Percentiles rank a stretch among this genome's conserved stretches.
phyloP scores from a whole-genome alignment of 768 basidiomycete genomes.

The Steccherinum ochraceum region DNA sequence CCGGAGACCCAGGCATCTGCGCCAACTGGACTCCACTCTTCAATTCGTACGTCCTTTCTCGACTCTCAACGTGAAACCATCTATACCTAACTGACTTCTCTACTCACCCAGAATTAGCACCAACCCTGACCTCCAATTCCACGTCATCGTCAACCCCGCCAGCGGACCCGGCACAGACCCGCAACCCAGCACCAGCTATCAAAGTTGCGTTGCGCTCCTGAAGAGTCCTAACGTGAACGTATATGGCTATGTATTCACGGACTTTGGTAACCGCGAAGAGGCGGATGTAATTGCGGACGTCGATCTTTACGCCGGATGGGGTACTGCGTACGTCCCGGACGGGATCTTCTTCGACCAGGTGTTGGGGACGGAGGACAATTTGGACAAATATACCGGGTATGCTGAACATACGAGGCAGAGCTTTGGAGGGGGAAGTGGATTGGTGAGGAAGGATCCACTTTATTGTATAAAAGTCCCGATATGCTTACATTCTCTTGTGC shows the following conservation, averaged over 20 bases:
- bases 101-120: too few species aligned
- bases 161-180: constrained; percentile 26
- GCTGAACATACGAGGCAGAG: constrained; percentile 11
- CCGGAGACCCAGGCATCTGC: too few species aligned
- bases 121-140: too few species aligned
- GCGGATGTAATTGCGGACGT: constrained; percentile 22
- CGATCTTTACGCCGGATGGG: constrained; percentile 26
- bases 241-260: constrained; percentile 28
- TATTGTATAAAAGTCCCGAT: too few species aligned
- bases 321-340: constrained; percentile 20
- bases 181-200: constrained; percentile 26
- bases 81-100: too few species aligned
- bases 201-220: constrained; percentile 21
- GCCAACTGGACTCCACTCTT: too few species aligned
- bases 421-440: constrained; percentile 12
- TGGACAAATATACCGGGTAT: constrained; percentile 22
- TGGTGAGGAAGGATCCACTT: constrained; percentile 10
- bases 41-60: too few species aligned
- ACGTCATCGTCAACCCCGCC: constrained; percentile 26
- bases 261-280: constrained; percentile 15
- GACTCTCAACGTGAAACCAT: too few species aligned
- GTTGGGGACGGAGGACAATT: constrained; percentile 8
- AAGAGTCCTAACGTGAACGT: constrained; percentile 23
- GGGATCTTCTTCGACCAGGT: constrained; percentile 35
- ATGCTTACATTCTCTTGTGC: too few species aligned